Evolutionary conservation across 2,329 filamentous ascomycete species (phyloP), one percentile per base, ranked within the genome.

Genomic region (Stemphylium beticola): DNA sequence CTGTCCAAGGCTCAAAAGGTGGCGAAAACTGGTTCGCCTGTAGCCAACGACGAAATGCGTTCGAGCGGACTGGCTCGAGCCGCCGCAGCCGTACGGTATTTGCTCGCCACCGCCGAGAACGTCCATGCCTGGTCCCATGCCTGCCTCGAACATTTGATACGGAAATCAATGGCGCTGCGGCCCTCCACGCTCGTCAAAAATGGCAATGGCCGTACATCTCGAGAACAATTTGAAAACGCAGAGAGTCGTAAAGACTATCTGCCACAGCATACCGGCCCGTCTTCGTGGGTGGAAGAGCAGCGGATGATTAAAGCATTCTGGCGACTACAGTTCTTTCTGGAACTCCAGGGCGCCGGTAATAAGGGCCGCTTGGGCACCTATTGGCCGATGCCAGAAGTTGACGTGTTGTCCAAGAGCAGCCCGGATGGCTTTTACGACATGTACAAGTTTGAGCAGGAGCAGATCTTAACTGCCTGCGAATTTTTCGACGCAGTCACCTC

Each of bases 111-210:
- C 18, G 36, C 54, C 20, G 36, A 11, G 24, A 57, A 53, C 9
- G 45, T 53, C 22, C 36, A 49, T 53, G 17, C 15, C 18, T 57
- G 34, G 54, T 57, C 49, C n/a, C 24, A 57, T 49, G 17, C 41
- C 31, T 57, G 49, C 41, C 54, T 57, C 6, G 41, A 53, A 43
- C 44, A 57, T 47, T 20, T 57, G 40, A 57, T 57, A 49, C 45
- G 20, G 10, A 57, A 31, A 53, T 53, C 40, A 10, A 40, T 53
- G 45, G 12, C 49, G 31, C 8, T 53, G 24, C 22, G 49, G 37
- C 54, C 49, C n/a, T 53, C 54, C 1, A 57, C 50, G 11, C 55
- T 54, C 9, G 48, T 50, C 15, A 38, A 40, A 17, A 37, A 8
- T 12, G 37, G 46, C 18, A 0, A 3, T 4, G 41, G 41, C n/a